Percentiles rank a stretch among this genome's conserved stretches.
phyloP scores from a whole-genome alignment of 1,284 basidiomycete genomes.

The Bjerkandera adusta region DNA sequence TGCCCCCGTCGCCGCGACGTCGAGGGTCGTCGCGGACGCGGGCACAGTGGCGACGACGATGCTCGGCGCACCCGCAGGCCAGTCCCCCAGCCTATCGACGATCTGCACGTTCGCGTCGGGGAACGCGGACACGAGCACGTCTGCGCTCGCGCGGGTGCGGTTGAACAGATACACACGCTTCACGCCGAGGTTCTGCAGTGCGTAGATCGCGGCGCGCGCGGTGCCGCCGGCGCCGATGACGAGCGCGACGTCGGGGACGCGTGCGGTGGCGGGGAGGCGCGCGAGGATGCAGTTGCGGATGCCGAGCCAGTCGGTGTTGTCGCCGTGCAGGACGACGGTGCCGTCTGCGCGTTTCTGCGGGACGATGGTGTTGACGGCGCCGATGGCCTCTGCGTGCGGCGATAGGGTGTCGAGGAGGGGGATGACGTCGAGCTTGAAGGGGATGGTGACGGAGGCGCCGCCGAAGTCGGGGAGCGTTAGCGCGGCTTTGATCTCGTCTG shows the following conservation, averaged over 20 bases:
- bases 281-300: slow-evolving; percentile 62
- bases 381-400: slow-evolving; percentile 78
- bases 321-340: slow-evolving; percentile 64
- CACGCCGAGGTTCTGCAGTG: slow-evolving; percentile 70
- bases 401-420: slow-evolving; percentile 76
- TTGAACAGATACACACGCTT: slow-evolving; percentile 82
- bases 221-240: slow-evolving; percentile 94
- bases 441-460: slow-evolving; percentile 95
- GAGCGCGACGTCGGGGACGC: slow-evolving; percentile 49
- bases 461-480: slow-evolving; percentile 79
- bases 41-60: slow-evolving; percentile 89
- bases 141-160: slow-evolving; percentile 74
- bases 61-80: slow-evolving; percentile 55
- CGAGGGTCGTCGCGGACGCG: slow-evolving; percentile 60
- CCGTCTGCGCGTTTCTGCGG: slow-evolving; percentile 44
- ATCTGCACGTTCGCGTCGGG: slow-evolving; percentile 62
- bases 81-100: slow-evolving; percentile 54
- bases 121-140: slow-evolving; percentile 67
- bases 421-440: slow-evolving; percentile 88
- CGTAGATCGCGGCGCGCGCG: slow-evolving; percentile 89
- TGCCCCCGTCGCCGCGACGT: slow-evolving; percentile 33
- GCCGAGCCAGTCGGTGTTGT: slow-evolving; percentile 94
- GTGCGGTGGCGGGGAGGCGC: slow-evolving; percentile 35
- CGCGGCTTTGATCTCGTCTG: slow-evolving; percentile 62
- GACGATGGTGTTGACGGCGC: slow-evolving; percentile 92